phyloP scores from a whole-genome alignment of 2,329 filamentous ascomycete genomes.

The Beauveria caledonica region DNA sequence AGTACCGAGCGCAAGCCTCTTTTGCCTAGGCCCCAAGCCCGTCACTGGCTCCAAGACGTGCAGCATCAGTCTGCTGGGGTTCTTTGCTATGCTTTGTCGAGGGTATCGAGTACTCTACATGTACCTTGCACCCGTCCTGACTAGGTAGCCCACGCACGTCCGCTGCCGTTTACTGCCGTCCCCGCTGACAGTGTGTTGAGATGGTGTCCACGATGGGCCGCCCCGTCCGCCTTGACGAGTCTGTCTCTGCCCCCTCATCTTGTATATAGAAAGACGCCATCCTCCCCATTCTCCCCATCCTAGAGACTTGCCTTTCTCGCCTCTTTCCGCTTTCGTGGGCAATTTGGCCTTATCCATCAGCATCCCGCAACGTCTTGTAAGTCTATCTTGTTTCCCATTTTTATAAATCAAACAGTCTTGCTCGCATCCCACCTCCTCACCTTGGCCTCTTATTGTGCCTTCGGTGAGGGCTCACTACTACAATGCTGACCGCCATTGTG shows the following conservation, averaged over 20 bases:
- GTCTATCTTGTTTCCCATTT: neutral
- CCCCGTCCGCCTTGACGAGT: constrained; percentile 6
- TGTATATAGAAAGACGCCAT: constrained; percentile 11
- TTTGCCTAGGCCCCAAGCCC: neutral
- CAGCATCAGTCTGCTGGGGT: constrained; percentile 1
- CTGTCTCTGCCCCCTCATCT: neutral
- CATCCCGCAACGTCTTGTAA: neutral
- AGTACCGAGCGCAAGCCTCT: neutral
- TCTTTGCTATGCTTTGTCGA: neutral
- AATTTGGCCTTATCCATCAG: neutral
- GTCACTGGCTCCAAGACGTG: neutral
- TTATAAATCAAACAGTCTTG: neutral
- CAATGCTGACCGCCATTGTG: constrained; percentile 2
- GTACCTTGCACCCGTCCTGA: neutral
- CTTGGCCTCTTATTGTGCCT: neutral
- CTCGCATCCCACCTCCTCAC: neutral
- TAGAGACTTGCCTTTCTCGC: neutral
- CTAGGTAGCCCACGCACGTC: constrained; percentile 1
- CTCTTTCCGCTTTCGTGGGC: neutral
- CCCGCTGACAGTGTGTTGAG: constrained; percentile 2
- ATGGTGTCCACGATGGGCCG: constrained; percentile 7
- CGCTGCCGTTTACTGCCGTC: neutral
- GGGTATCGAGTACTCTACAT: neutral
- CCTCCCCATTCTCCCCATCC: neutral
- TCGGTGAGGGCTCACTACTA: neutral